These are phyloP conservation scores for Apophysomyces sp. DNA, from an alignment of 371 early-diverging fungal genomes.

Conservation along the genomic window DNA sequence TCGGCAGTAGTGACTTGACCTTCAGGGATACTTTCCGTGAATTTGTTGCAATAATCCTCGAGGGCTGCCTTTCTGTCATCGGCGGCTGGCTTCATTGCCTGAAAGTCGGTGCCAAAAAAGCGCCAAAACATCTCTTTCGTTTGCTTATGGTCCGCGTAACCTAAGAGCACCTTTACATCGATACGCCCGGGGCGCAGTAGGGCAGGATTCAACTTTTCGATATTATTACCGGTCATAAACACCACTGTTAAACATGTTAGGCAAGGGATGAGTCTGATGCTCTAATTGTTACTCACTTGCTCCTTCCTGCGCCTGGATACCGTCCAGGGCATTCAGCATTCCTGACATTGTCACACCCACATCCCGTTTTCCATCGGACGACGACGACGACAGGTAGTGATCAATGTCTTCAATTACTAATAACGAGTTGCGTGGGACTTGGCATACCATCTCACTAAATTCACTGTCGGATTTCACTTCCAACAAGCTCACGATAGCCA, in stretches of 20 bases:
- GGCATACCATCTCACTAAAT: constrained; percentile 23
- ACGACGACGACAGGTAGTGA: constrained; percentile 38
- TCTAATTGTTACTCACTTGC: constrained; percentile 31
- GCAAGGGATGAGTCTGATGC: not conserved
- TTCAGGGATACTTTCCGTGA: constrained; percentile 21
- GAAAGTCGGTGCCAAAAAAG: constrained; percentile 24
- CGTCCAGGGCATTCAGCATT: constrained; percentile 93
- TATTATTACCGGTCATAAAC: constrained; percentile 96
- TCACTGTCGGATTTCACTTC: constrained; percentile 32
- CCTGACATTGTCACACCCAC: constrained; percentile 75
- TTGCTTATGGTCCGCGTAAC: constrained; percentile 71
- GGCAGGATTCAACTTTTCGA: constrained; percentile 90
- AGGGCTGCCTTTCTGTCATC: constrained; percentile 4
- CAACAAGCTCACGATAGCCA: constrained; percentile 38
- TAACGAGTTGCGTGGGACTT: constrained; percentile 33
- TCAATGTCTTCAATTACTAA: constrained; percentile 52
- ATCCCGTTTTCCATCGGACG: constrained; percentile 3
- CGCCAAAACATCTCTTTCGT: constrained; percentile 57
- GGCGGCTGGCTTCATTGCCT: not conserved
- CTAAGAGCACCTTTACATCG: constrained; percentile 85
- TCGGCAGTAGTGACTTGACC: constrained; percentile 46
- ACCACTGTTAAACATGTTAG: constrained; percentile 45
- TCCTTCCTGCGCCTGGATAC: constrained; percentile 89
- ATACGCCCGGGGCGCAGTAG: constrained; percentile 96
- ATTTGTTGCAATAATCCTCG: not conserved